These are phyloP conservation scores for Trametes meyenii DNA, from an alignment of 768 basidiomycete species.

Conservation along the genomic window DNA sequence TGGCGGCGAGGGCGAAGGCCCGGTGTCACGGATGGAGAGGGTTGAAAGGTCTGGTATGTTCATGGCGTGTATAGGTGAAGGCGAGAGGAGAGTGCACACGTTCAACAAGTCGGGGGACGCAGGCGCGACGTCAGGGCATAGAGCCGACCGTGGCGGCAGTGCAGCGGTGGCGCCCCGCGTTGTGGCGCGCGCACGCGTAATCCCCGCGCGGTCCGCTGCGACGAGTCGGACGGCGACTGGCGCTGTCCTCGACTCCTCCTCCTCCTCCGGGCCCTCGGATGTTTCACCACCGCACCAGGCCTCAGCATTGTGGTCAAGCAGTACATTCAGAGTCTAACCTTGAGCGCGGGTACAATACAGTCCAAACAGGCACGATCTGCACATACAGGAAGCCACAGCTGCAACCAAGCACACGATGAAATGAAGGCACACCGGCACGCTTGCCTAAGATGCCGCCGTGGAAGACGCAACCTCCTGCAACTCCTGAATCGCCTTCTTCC, in stretches of 20 bases:
- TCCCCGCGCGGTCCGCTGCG: neutral
- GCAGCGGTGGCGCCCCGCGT: constrained; percentile 16
- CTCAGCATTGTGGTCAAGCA: neutral
- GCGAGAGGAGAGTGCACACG: constrained; percentile 24
- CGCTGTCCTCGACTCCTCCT: neutral
- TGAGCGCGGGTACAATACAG: constrained; percentile 1
- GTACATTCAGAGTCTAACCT: neutral
- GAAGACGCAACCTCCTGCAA: constrained; percentile 63
- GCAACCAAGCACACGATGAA: neutral
- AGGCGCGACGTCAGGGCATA: constrained; percentile 14
- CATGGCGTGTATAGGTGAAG: constrained; percentile 38
- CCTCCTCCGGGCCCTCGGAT: neutral
- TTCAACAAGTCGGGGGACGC: constrained; percentile 29
- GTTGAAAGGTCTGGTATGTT: constrained; percentile 51
- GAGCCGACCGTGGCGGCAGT: constrained; percentile 12
- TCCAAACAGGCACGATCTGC: neutral
- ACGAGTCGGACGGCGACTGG: neutral
- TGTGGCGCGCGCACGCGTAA: constrained; percentile 2
- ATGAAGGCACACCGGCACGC: neutral
- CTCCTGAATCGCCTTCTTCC: constrained; percentile 74
- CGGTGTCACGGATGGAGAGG: constrained; percentile 46
- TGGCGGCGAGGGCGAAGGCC: constrained; percentile 29
- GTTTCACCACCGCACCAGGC: neutral
- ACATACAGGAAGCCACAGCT: neutral
- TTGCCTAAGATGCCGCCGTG: constrained; percentile 9